Conservation (phyloP, 2,329 filamentous ascomycete species). For the Diaporthe velutina region DNA sequence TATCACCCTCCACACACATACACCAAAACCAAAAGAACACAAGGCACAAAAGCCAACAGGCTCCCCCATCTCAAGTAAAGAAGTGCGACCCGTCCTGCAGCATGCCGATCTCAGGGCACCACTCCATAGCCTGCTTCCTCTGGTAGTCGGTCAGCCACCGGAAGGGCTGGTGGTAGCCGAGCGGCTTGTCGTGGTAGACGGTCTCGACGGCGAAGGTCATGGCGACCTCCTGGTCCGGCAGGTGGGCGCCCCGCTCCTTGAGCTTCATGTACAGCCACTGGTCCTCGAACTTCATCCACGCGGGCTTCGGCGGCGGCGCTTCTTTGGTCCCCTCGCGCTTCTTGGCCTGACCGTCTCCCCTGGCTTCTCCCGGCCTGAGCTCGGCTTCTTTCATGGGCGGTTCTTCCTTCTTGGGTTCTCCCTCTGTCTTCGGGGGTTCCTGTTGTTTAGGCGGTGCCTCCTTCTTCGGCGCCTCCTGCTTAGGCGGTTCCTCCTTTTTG, state of each 20-base stretch:
- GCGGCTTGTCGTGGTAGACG: slow-evolving; percentile 43
- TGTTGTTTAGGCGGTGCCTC: slow-evolving; percentile 1
- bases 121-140: slow-evolving; percentile 45
- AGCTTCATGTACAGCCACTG: slow-evolving; percentile 47
- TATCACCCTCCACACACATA: too few species aligned
- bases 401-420: neutral
- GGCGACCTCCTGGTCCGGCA: slow-evolving; percentile 44
- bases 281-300: slow-evolving; percentile 43
- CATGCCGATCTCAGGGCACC: slow-evolving; percentile 48
- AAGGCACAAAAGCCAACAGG: neutral
- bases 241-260: slow-evolving; percentile 47
- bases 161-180: slow-evolving; percentile 47
- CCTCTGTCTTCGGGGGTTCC: neutral
- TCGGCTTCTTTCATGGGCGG: neutral
- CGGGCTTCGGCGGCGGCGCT: neutral
- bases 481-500: neutral
- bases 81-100: slow-evolving; percentile 38
- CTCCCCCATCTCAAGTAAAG: neutral
- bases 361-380: neutral
- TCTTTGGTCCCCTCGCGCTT: neutral
- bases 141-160: slow-evolving; percentile 40
- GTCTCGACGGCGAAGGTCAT: slow-evolving; percentile 45
- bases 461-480: neutral
- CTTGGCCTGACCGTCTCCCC: neutral
- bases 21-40: neutral